Evolutionary conservation across 2,329 filamentous ascomycete species (phyloP), one percentile per base, ranked within the genome.

Genomic region (Microsporum audouinii): DNA sequence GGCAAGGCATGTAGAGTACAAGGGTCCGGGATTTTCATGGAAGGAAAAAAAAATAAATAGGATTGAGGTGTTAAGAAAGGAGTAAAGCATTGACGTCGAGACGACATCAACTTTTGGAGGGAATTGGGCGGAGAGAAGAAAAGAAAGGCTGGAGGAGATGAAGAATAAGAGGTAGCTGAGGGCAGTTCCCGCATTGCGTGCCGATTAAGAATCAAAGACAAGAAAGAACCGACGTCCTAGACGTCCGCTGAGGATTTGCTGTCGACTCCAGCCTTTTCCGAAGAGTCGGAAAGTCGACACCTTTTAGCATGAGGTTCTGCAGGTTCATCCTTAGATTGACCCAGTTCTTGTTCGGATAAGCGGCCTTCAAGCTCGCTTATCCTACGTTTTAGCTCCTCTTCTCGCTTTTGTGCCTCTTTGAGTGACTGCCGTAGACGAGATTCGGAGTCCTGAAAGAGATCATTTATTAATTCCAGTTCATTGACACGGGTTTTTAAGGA

Each of bases 401-500:
- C 91, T 39, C 89, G 82, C 58, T 84, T 82, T 68, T 91, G 86
- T 55, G 86, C 85, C 58, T 92, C 88, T 36, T 95, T 88, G 1
- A 91, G 79, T 65, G 87, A 85, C 38, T 80, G 77, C 62, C 81
- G 80, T 55, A 88, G 72, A 62, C 77, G 78, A 51, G 75, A 75
- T 67, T 83, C 80, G 36, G 80, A 80, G 65, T 83, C 80, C 58
- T 86, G 81, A 73, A 90, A 91, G 51, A 91, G 79, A 70, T 88
- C 88, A 69, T 91, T 96, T 78, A 99, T 96, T 59, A 99, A 83
- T 72, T 99, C 94, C 29, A 99, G 82, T 73, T 99, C 94, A 67
- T 87, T 94, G 38, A 99, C 92, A 47, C 94, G 86, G 0, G 94
- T 99, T 77, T 95, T 95, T n/a, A 97, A 80, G 58, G 86, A 87